phyloP scores from a whole-genome alignment of 768 basidiomycete genomes.

The Leucogyrophana mollusca region DNA sequence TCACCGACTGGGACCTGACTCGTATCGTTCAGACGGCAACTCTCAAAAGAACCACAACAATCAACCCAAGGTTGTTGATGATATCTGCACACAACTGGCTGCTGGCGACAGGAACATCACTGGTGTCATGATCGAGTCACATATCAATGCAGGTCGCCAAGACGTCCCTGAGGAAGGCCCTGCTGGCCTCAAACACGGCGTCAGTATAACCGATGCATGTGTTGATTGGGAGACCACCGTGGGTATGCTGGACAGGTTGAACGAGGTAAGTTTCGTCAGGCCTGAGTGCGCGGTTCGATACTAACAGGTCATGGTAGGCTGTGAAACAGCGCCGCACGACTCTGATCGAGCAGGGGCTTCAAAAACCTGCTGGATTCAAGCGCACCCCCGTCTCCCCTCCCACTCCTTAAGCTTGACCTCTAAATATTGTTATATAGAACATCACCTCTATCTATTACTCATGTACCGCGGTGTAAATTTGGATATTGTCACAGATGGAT shows the following conservation, averaged over 20 bases:
- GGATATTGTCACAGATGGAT: not conserved
- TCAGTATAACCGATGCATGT: conserved; percentile 92
- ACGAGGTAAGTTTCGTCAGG: conserved; percentile 37
- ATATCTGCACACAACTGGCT: conserved; percentile 71
- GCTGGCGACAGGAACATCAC: conserved; percentile 72
- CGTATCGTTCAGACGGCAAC: conserved; percentile 71
- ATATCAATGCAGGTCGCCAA: conserved; percentile 89
- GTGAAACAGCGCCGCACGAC: conserved; percentile 25
- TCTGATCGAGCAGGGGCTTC: conserved; percentile 23
- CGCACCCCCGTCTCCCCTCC: conserved; percentile 11
- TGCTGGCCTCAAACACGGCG: conserved; percentile 66
- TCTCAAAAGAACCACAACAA: conserved; percentile 93
- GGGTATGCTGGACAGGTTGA: conserved; percentile 68
- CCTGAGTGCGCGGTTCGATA: not conserved
- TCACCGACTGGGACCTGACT: not conserved
- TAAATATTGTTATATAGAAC: not conserved
- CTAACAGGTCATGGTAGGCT: conserved; percentile 10
- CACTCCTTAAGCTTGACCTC: conserved; percentile 7
- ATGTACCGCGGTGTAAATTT: conserved; percentile 3
- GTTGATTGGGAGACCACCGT: conserved; percentile 84
- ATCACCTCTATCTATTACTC: not conserved
- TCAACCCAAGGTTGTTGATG: conserved; percentile 77
- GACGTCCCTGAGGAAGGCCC: conserved; percentile 80
- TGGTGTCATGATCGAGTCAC: conserved; percentile 97
- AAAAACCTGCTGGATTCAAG: conserved; percentile 26